A percentile compares a stretch with the other conserved stretches of the same genome.
These are phyloP conservation scores for Metschnikowia colocasiae DNA, from an alignment of 805 yeast species.

Conservation along the genomic window DNA sequence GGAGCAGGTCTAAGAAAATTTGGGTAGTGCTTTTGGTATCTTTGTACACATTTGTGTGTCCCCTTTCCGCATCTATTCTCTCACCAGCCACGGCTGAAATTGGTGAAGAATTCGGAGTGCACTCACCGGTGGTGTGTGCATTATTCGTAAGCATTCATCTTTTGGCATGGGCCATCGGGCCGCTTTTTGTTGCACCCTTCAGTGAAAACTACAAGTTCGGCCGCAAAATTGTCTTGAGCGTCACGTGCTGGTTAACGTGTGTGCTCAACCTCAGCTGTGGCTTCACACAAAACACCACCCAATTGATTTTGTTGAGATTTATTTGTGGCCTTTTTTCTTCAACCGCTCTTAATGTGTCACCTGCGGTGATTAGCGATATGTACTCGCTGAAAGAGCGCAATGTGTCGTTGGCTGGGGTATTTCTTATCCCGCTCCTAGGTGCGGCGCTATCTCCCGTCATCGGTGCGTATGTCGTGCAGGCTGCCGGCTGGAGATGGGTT, in stretches of 20 bases:
- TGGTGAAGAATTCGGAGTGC: slow-evolving; percentile 28
- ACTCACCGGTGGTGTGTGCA: slow-evolving; percentile 23
- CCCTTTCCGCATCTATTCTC: slow-evolving; percentile 39
- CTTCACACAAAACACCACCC: slow-evolving; percentile 31
- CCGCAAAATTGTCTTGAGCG: slow-evolving; percentile 30
- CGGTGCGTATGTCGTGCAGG: slow-evolving; percentile 33
- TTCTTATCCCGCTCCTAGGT: slow-evolving; percentile 36
- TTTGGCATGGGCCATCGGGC: slow-evolving; percentile 41
- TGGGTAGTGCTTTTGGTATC: slow-evolving; percentile 28
- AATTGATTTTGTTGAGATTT: slow-evolving; percentile 32
- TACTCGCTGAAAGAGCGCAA: slow-evolving; percentile 32
- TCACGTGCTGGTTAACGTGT: slow-evolving; percentile 33
- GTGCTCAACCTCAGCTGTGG: slow-evolving; percentile 37
- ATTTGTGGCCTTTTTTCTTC: slow-evolving; percentile 39
- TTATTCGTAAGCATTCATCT: slow-evolving; percentile 36
- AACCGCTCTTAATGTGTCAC: slow-evolving; percentile 37
- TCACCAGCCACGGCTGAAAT: slow-evolving; percentile 35
- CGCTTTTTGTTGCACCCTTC: slow-evolving; percentile 37
- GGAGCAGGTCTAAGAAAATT: slow-evolving; percentile 25
- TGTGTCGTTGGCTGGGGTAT: slow-evolving; percentile 34
- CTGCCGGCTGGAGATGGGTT: slow-evolving; percentile 36
- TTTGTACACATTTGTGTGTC: slow-evolving; percentile 35
- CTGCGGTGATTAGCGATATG: slow-evolving; percentile 38
- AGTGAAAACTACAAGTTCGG: slow-evolving; percentile 38
- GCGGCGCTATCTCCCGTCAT: slow-evolving; percentile 39